Percentiles rank a stretch among this genome's conserved stretches.
phyloP scores from a whole-genome alignment of 371 early-diverging fungal genomes.

The Apophysomyces variabilis region DNA sequence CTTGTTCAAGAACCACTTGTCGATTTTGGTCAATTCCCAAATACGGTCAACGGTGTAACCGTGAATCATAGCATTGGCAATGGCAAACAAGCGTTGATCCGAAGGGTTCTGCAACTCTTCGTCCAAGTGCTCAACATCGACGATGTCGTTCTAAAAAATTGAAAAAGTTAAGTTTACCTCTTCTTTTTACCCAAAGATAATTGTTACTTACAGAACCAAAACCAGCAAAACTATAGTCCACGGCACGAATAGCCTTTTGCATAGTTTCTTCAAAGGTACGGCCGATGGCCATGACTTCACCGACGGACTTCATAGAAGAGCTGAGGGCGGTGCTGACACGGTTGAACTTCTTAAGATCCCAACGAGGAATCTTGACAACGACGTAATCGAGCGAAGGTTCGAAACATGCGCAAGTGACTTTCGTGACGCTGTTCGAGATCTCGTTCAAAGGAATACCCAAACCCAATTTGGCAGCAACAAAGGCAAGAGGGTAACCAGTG shows the following conservation, averaged over 20 bases:
- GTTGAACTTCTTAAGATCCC: slow-evolving; percentile 96
- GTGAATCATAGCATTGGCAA: slow-evolving; percentile 85
- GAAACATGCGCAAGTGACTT: slow-evolving; percentile 94
- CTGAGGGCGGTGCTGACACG: slow-evolving; percentile 87
- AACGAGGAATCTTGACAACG: slow-evolving; percentile 95
- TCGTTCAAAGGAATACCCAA: slow-evolving; percentile 90
- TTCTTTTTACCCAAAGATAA: not conserved
- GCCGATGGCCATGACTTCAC: slow-evolving; percentile 97
- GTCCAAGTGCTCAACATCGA: slow-evolving; percentile 67
- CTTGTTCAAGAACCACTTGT: slow-evolving; percentile 96
- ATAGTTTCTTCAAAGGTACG: slow-evolving; percentile 95
- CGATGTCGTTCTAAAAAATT: slow-evolving; percentile 55
- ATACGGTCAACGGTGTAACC: slow-evolving; percentile 89
- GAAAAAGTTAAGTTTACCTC: not conserved
- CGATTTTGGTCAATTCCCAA: slow-evolving; percentile 87
- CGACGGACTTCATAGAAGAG: slow-evolving; percentile 94
- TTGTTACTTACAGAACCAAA: slow-evolving; percentile 63
- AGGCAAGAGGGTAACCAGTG: slow-evolving; percentile 97
- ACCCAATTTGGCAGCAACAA: slow-evolving; percentile 97
- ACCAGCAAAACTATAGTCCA: slow-evolving; percentile 87
- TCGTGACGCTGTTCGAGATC: slow-evolving; percentile 90
- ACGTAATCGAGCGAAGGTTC: slow-evolving; percentile 94
- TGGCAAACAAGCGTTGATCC: slow-evolving; percentile 90
- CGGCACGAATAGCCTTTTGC: slow-evolving; percentile 93
- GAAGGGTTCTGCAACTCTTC: slow-evolving; percentile 85